Evolutionary conservation across 2,329 filamentous ascomycete genomes (phyloP).

Genomic region (Aspergillus thermomutatus): DNA sequence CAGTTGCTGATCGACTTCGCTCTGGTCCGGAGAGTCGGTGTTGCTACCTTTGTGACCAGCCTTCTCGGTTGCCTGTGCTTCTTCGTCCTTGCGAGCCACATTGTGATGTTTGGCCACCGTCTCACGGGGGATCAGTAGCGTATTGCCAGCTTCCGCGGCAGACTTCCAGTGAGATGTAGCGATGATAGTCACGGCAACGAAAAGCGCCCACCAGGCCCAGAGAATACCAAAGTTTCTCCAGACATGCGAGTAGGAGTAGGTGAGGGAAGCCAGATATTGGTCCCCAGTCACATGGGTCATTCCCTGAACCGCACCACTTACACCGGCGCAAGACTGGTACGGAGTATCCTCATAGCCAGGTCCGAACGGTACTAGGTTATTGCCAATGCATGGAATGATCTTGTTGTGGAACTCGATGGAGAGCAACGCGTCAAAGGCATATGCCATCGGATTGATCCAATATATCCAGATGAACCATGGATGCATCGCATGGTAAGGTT

Average conservation of each 20-base stretch:
- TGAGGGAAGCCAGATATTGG: constrained; percentile 55
- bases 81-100: constrained; percentile 46
- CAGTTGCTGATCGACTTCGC: constrained; percentile 40
- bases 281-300: constrained; percentile 53
- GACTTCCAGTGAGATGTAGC: constrained; percentile 57
- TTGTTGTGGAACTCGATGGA: constrained; percentile 37
- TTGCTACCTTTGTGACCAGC: constrained; percentile 15
- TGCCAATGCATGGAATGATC: constrained; percentile 34
- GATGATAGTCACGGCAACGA: constrained; percentile 56
- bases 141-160: constrained; percentile 50
- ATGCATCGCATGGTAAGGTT: constrained; percentile 49
- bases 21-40: neutral
- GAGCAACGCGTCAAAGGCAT: constrained; percentile 38
- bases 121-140: constrained; percentile 62
- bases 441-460: constrained; percentile 40
- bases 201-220: constrained; percentile 62
- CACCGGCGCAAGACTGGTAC: constrained; percentile 45
- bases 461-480: constrained; percentile 51
- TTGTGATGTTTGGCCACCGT: constrained; percentile 41
- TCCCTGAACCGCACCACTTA: constrained; percentile 54
- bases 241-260: constrained; percentile 51
- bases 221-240: constrained; percentile 63
- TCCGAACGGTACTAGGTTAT: constrained; percentile 34
- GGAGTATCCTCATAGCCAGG: constrained; percentile 26
- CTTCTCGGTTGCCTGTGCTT: constrained; percentile 38